Percentiles rank a stretch among this genome's conserved stretches.
Evolutionary conservation across 371 early-diverging fungal species (phyloP).

Genomic region (Apophysomyces sp.): DNA sequence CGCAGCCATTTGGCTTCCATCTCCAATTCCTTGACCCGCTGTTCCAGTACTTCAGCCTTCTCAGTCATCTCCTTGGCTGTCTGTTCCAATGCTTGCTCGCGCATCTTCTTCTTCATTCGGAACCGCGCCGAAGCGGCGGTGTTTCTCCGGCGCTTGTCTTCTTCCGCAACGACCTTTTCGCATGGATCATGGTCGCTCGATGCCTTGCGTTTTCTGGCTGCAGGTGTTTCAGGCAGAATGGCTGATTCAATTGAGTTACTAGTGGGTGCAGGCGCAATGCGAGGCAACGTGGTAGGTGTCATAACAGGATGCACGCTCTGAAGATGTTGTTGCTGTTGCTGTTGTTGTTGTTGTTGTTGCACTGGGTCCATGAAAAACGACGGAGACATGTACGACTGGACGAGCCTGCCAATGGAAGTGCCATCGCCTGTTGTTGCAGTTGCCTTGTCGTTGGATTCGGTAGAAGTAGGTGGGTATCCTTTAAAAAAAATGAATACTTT

Average conservation of each 20-base stretch:
- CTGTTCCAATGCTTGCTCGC: slow-evolving; percentile 84
- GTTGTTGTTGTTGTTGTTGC: slow-evolving; percentile 16
- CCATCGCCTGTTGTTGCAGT: neutral
- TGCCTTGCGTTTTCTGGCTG: neutral
- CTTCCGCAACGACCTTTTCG: slow-evolving; percentile 50
- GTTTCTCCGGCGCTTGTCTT: slow-evolving; percentile 91
- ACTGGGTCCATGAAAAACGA: neutral
- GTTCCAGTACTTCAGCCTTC: slow-evolving; percentile 73
- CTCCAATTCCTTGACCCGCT: slow-evolving; percentile 78
- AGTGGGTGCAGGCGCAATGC: slow-evolving; percentile 37
- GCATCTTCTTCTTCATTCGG: slow-evolving; percentile 88
- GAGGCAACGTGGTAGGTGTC: slow-evolving; percentile 19
- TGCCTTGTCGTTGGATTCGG: neutral
- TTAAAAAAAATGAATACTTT: neutral
- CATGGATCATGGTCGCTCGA: slow-evolving; percentile 6
- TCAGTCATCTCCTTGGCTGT: slow-evolving; percentile 81
- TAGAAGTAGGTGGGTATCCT: neutral
- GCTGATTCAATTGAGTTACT: slow-evolving; percentile 9
- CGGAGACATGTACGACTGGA: neutral
- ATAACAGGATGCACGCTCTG: slow-evolving; percentile 5
- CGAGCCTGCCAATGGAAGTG: neutral
- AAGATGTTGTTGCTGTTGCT: slow-evolving; percentile 11
- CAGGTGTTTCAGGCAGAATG: neutral
- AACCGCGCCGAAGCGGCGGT: slow-evolving; percentile 95
- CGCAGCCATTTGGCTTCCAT: slow-evolving; percentile 92